phyloP scores from a whole-genome alignment of 2,329 filamentous ascomycete species.

The Aspergillus amoenus region DNA sequence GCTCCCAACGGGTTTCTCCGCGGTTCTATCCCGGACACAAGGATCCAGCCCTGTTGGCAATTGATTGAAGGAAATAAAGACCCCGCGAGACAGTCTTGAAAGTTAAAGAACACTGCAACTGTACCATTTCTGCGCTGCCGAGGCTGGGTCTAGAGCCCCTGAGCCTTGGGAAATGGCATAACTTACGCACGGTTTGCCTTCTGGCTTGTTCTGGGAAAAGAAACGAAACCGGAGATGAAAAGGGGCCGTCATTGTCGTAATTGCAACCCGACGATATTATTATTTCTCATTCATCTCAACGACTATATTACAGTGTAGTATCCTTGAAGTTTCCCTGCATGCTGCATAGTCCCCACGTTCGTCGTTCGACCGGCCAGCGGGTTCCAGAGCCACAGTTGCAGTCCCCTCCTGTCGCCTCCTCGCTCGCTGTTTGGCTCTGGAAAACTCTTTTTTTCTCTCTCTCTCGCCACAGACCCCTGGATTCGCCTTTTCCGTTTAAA shows the following conservation, averaged over 20 bases:
- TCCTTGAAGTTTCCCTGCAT: no score
- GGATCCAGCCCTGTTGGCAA: neutral
- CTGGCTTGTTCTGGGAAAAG: conserved; percentile 14
- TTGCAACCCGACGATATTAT: neutral
- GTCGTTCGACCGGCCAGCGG: neutral
- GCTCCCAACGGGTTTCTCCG: neutral
- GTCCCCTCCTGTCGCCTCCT: neutral
- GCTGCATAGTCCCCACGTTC: neutral
- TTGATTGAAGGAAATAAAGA: neutral
- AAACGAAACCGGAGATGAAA: conserved; percentile 10
- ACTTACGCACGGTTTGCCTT: conserved; percentile 12
- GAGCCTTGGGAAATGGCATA: neutral
- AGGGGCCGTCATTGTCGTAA: conserved; percentile 2
- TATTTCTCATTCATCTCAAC: neutral
- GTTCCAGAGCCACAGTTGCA: neutral
- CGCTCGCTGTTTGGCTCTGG: neutral
- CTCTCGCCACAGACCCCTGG: neutral
- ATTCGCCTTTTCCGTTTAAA: neutral
- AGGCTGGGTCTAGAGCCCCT: conserved; percentile 7
- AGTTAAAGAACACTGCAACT: neutral
- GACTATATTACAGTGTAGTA: neutral
- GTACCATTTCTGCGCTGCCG: neutral
- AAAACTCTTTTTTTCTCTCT: neutral
- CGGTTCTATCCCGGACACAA: neutral
- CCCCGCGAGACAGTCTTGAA: neutral